Evolutionary conservation across 2,329 filamentous ascomycete species (phyloP), one percentile per base, ranked within the genome.

Genomic region (Coniella lustricola): DNA sequence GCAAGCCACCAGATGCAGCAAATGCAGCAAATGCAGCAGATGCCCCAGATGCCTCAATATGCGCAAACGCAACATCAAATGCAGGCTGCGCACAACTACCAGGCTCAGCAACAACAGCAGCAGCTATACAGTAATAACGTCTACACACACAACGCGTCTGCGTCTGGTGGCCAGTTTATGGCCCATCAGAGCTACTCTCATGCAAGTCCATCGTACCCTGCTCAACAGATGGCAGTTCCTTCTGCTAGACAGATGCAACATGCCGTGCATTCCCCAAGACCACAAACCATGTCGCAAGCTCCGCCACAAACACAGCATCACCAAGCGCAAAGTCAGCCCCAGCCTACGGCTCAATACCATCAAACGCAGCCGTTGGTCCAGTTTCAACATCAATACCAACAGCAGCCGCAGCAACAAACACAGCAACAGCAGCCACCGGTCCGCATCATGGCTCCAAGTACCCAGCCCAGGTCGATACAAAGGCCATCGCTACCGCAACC

Each of bases 141-240:
- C 55, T 57, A 54, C 52, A 51, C 59, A 49, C 50, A 53, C 17
- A 48, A 53, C 31, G 40, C 35, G 18, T 34, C 21, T 36, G 43
- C 33, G 12, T 39, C 46, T 17, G n/a, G 41, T 36, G 38, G 36
- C 22, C 47, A 50, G 37, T 53, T 47, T 40, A 47, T 53, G 9
- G 21, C 39, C 44, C 48, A 67, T 45, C 60, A 68, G 17, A 62
- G 64, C 34, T 65, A 66, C 17, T 58, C 67, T 16, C 67, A 67
- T 13, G 21, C 33, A 10, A 31, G 25, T 14, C 44, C 39, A 14
- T 12, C 17, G 18, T 47, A 47, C 18, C 4, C 44, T 32, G 5
- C 25, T 10, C 37, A 41, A 41, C 44, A 37, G 12, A 16, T 37
- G 4, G 16, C 43, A 7, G 34, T 44, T 4, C 32, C 32, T 18